phyloP scores from a whole-genome alignment of 495 filamentous ascomycete genomes.

The Chaetomium tenue region DNA sequence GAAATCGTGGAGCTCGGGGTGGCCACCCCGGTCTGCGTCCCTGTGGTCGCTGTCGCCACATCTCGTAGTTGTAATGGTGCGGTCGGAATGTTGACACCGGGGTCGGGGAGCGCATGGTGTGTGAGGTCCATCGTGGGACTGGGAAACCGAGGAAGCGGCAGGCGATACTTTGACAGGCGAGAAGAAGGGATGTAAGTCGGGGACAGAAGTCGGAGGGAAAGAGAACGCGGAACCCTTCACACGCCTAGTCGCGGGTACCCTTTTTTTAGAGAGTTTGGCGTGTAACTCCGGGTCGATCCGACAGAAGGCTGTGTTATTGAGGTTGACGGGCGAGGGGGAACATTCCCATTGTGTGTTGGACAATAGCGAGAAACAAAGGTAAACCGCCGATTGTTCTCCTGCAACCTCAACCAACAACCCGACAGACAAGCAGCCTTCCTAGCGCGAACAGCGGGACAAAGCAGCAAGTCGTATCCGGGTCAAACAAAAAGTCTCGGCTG shows the following conservation, averaged over 20 bases:
- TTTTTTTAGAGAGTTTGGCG: neutral
- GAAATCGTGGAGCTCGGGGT: conserved; percentile 43
- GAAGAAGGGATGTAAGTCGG: neutral
- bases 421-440: neutral
- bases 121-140: conserved; percentile 28
- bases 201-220: neutral
- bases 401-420: conserved; percentile 3
- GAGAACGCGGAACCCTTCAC: neutral
- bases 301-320: conserved; percentile 13
- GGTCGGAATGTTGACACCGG: conserved; percentile 7
- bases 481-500: too few relatives aligned
- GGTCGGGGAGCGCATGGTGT: conserved; percentile 27
- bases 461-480: neutral
- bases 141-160: neutral
- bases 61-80: conserved; percentile 22
- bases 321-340: neutral
- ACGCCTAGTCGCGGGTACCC: neutral
- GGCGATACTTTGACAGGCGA: neutral
- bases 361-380: conserved; percentile 7
- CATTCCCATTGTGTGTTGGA: conserved; percentile 22
- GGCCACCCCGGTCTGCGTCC: conserved; percentile 2
- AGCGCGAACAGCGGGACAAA: conserved; percentile 19
- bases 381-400: conserved; percentile 11
- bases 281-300: neutral
- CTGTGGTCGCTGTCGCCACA: conserved; percentile 17